Base-by-base conservation (phyloP, 305 asterid species). In the Withania somnifera region DNA sequence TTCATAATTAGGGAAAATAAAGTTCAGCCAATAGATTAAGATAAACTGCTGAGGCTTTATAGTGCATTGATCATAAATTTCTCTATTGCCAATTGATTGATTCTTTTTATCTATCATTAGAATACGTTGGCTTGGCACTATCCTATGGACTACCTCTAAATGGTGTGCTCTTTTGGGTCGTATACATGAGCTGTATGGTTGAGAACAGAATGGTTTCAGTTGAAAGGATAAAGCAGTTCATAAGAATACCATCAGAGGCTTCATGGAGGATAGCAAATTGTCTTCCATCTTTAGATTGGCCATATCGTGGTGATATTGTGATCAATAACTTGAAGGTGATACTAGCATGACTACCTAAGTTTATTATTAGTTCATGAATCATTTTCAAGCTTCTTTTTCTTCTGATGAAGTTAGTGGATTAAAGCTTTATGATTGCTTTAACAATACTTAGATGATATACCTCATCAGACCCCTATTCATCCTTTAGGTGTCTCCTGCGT, bases 161-260 rank as follows among this genome's bases (percentile, higher is more conserved):
- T 47, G 2, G 84, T 1, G 84, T 87, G 30, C 85, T 93, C 22
- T 93, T 84, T 87, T 90, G 81, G 84, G 57, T 87, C 0, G 87
- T 89, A 69, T 89, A 85, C 82, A 45, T 89, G 42, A 88, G 89
- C 57, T 91, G 91, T 77, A 13, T 57, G 30, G 82, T 92, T 58
- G 93, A 92, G 85, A 93, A 92, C 79, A 85, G 83, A 57, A 89
- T 93, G 94, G 93, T 93, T 60, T 92, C 98, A 0, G 97, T 92
- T 3, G 98, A 93, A 89, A 87, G 98, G 82, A 88, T 93, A 71
- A 90, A 89, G 82, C 97, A 93, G 34, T 92, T 92, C 81, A 86
- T 85, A 57, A 82, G 79, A 64, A 88, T 93, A 81, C 93, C 92
- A 13, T 83, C 95, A 0, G 98, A 93, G 83, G 94, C 98, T n/a